Evolutionary conservation across 768 basidiomycete species (phyloP).

Genomic region (Wakefieldia striispora): DNA sequence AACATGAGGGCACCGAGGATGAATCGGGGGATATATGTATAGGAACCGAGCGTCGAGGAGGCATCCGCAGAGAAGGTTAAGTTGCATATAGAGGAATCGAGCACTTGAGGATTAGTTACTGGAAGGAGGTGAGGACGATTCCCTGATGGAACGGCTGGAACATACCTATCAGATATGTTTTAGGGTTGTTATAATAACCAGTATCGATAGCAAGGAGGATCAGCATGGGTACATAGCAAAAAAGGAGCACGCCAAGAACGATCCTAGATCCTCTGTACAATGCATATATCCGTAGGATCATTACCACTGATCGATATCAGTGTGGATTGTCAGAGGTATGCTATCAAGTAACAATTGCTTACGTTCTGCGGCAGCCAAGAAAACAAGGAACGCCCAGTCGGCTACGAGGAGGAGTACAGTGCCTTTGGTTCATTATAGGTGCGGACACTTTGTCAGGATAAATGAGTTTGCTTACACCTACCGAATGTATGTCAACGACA

Average conservation of each 20-base stretch:
- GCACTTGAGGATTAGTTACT: constrained; percentile 12
- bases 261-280: constrained; percentile 16
- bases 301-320: no score
- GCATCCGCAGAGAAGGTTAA: not conserved
- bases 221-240: constrained; percentile 9
- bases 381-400: constrained; percentile 4
- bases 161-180: constrained; percentile 10
- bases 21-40: constrained; percentile 14
- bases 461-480: no score
- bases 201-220: not conserved
- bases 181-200: constrained; percentile 3
- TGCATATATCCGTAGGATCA: constrained; percentile 25
- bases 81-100: constrained; percentile 16
- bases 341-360: not conserved
- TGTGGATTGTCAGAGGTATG: not conserved
- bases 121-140: not conserved
- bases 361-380: constrained; percentile 18
- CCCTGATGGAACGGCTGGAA: not conserved
- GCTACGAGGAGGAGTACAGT: not conserved
- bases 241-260: constrained; percentile 13
- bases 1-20: constrained; percentile 12
- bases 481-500: not conserved
- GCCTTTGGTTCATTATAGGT: constrained; percentile 6
- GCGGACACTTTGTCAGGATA: no score
- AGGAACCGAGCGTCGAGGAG: not conserved